Evolutionary conservation across 768 basidiomycete genomes (phyloP), one percentile per base, ranked within the genome.

Genomic region (Porphyrellus cyaneotinctus): DNA sequence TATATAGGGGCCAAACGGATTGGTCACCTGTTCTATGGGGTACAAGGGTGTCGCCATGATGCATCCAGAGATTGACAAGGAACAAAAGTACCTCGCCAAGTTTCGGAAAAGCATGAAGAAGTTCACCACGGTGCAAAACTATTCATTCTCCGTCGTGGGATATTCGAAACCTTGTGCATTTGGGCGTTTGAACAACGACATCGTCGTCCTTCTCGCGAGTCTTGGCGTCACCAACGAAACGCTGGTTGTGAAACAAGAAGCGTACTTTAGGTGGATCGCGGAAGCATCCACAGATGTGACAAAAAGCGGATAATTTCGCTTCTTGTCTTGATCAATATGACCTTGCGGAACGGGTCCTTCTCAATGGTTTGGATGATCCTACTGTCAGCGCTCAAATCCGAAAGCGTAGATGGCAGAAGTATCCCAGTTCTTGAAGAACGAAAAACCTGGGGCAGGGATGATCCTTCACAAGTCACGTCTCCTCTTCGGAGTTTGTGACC

Each of bases 91-190:
- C 44, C 68, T 79, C 1, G 79, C 77, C 13, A 73, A 83, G 53
- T 86, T 87, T 57, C 76, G 84, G 18, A 76, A 79, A 52, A 85
- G 84, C 64, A 85, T 85, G 81, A 84, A 81, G 62, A 87, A 87
- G 59, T 86, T 87, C 67, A 74, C 68, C 10, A 77, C 82, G 0
- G 80, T 75, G 0, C 58, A 69, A 8, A 79, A 84, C 53, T 70
- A 74, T 37, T 85, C 83, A 1, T 85, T 87, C 67, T 85, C 85
- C 0, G 80, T 86, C 35, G 84, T 87, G 8, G 81, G 78, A 30
- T 73, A 80, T 58, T 85, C 85, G 2, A 75, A 72, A 44, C 85
- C 84, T 1, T 86, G 82, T 48, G 71, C 81, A 0, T 87, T 83
- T 57, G 84, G 80, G 1, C 76, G 84, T 7, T 71, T 87, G 28